These are phyloP conservation scores for Tanacetum coccineum DNA, from an alignment of 129 eudicot genomes.

Conservation along the genomic window DNA sequence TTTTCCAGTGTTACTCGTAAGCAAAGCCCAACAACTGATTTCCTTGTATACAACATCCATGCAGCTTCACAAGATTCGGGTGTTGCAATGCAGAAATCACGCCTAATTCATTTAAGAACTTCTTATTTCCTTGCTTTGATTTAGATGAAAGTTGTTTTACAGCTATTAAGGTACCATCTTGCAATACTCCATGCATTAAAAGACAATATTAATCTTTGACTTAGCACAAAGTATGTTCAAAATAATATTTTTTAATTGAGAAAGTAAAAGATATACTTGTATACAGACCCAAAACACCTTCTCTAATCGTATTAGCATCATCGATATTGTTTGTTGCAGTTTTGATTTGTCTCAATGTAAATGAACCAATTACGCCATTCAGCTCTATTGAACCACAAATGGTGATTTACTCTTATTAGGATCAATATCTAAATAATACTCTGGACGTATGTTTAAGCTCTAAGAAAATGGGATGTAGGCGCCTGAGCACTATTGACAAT, in stretches of 20 bases:
- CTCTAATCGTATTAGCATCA: slow-evolving; percentile 65
- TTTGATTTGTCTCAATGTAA: too few species aligned
- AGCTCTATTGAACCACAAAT: slow-evolving; percentile 35
- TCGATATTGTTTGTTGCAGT: too few species aligned
- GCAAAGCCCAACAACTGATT: slow-evolving; percentile 38
- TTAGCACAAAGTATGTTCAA: background rate
- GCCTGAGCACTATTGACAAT: background rate
- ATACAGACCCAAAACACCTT: slow-evolving; percentile 87
- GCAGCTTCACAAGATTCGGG: too few species aligned
- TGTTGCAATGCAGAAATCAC: too few species aligned
- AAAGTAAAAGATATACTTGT: slow-evolving; percentile 41
- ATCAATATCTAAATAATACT: slow-evolving; percentile 8
- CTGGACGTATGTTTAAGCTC: background rate
- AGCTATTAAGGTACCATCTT: slow-evolving; percentile 54
- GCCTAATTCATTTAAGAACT: too few species aligned
- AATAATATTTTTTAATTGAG: background rate
- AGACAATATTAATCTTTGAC: background rate
- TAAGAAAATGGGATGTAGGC: background rate
- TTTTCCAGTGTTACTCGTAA: slow-evolving; percentile 79
- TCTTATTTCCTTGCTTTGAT: too few species aligned
- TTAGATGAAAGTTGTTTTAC: too few species aligned
- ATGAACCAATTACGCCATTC: slow-evolving; percentile 44
- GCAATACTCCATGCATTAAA: slow-evolving; percentile 47
- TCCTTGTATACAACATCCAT: too few species aligned
- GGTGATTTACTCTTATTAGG: too few species aligned